Conservation (phyloP, 768 basidiomycete genomes). For the Xerocomus potaroensis region DNA sequence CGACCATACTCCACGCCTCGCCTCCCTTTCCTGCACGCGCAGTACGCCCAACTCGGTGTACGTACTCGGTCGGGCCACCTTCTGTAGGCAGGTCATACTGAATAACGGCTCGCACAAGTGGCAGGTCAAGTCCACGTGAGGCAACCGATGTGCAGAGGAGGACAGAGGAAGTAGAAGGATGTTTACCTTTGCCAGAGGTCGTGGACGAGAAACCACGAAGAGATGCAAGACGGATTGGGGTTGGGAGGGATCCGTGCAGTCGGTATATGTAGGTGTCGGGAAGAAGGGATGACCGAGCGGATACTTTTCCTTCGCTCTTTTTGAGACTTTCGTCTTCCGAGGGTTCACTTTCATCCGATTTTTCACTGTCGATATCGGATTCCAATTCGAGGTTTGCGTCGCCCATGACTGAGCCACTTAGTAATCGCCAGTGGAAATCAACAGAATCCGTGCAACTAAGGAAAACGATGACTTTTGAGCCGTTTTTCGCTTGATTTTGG, state of each 20-base stretch:
- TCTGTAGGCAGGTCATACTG: constrained; percentile 98
- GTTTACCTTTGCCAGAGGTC: constrained; percentile 29
- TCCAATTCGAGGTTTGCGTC: constrained; percentile 25
- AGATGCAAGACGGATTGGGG: constrained; percentile 72
- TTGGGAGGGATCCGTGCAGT: constrained; percentile 89
- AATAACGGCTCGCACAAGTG: constrained; percentile 88
- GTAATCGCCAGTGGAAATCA: constrained; percentile 89
- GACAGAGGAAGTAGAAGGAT: constrained; percentile 50
- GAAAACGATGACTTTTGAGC: constrained; percentile 87
- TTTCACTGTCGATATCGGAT: constrained; percentile 22
- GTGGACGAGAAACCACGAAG: constrained; percentile 73
- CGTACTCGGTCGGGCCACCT: constrained; percentile 92
- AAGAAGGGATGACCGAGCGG: constrained; percentile 67
- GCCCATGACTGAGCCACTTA: constrained; percentile 71
- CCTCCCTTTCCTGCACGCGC: constrained; percentile 95
- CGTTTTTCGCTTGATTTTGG: constrained; percentile 47
- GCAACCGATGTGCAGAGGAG: constrained; percentile 96
- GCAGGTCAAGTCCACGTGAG: constrained; percentile 95
- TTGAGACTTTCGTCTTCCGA: constrained; percentile 22
- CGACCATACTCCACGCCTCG: constrained; percentile 91
- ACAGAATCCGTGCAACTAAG: constrained; percentile 97
- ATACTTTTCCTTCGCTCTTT: constrained; percentile 40
- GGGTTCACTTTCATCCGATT: constrained; percentile 24
- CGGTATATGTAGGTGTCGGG: constrained; percentile 81
- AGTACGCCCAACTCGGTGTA: constrained; percentile 95